Conservation (phyloP, 179 eudicot species). For the Corrigiola litoralis region DNA sequence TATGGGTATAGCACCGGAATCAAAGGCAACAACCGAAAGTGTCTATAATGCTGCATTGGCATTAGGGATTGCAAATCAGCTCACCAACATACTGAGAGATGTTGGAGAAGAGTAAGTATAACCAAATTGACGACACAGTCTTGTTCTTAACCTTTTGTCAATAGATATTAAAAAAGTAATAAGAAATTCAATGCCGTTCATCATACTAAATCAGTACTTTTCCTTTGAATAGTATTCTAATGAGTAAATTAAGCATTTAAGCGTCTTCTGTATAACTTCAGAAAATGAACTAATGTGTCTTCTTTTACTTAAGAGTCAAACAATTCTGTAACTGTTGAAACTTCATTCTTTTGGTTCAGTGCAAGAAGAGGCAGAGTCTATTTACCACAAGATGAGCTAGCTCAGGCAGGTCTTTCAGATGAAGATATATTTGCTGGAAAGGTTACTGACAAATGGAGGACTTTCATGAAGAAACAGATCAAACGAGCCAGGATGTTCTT, state of each 20-base stretch:
- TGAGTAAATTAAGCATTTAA: no score
- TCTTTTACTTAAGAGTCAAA: background rate
- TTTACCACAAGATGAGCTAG: constrained; percentile 87
- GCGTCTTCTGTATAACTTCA: no score
- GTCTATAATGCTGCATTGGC: constrained; percentile 82
- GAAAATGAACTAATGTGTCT: no score
- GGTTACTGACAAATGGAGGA: constrained; percentile 92
- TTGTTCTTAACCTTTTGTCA: background rate
- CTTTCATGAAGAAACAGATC: constrained; percentile 84
- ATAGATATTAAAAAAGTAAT: no score
- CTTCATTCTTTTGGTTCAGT: constrained; percentile 34
- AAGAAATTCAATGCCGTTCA: no score
- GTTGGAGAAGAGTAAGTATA: constrained; percentile 95
- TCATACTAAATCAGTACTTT: no score
- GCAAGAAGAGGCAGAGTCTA: constrained; percentile 85
- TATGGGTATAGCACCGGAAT: constrained; percentile 82
- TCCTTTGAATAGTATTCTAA: background rate
- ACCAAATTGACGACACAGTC: background rate
- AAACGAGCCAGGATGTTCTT: constrained; percentile 85
- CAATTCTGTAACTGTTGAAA: background rate
- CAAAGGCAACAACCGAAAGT: constrained; percentile 66
- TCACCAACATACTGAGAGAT: constrained; percentile 85
- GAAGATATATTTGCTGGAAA: constrained; percentile 86
- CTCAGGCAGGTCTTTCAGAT: constrained; percentile 78
- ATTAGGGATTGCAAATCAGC: constrained; percentile 81